Base-by-base conservation (phyloP, 371 early-diverging fungal species). In the Blakeslea trispora region DNA sequence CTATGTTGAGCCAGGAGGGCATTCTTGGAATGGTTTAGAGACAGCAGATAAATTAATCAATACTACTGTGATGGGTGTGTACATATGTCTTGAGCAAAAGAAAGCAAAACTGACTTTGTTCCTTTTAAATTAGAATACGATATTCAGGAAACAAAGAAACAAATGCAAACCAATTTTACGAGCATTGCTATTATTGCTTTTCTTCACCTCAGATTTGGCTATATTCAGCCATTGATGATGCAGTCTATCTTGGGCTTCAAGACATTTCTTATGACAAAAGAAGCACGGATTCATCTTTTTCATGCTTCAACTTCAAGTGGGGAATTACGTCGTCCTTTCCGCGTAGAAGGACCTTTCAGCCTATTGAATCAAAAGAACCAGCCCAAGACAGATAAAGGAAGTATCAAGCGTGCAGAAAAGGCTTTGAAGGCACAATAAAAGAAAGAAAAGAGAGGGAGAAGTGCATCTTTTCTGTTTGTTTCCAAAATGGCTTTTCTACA, bases 121-220 rank as follows among this genome's bases (percentile, higher is more conserved):
- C n/a, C 37, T 2, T 14, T 13, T 32, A 17, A 13, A 7, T 18
- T 56, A 68, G 90, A 90, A 18, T 91, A 95, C 68, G 96, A 95
- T 74, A 68, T 87, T 31, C 77, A 66, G 17, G 89, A 95, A 69
- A 69, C 90, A 50, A 75, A 82, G 44, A 87, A 89, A 68, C 65
- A 74, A 39, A 66, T 88, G 53, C 90, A 87, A 61, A 86, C 87
- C 56, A 73, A 84, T 2, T 50, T 84, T 46, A 82, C 86, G 21
- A 81, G 87, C 32, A 63, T 88, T 41, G 82, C 70, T 15, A 71
- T 93, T 44, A 81, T 93, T 57, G 69, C 75, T 13, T 82, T 89
- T 46, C 77, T 95, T 69, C 90, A 95, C 73, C 82, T 88, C 68
- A 85, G 91, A 67, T 93, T 85, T 66, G 90, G 90, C 19, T 93